Percentiles rank a stretch among this genome's conserved stretches.
Conservation (phyloP, 306 rosid species). For the Alnus glutinosa region DNA sequence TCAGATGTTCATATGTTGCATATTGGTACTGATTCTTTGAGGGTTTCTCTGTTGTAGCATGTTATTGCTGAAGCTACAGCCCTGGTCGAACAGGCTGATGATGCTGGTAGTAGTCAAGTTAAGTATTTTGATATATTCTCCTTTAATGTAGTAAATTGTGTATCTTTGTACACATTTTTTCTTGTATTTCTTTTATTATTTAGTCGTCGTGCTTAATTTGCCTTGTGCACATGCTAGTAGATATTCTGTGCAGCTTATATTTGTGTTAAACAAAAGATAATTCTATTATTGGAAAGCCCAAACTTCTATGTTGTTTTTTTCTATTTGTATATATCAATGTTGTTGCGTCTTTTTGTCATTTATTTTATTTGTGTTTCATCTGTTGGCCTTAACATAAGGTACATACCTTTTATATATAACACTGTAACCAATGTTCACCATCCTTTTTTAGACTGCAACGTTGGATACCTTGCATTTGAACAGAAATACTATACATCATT, state of each 20-base stretch:
- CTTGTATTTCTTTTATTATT: neutral
- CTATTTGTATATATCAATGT: no score
- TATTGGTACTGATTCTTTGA: slow-evolving; percentile 2
- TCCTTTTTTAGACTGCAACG: no score
- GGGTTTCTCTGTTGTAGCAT: slow-evolving; percentile 55
- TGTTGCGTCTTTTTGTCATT: no score
- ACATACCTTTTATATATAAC: no score
- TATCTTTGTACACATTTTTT: slow-evolving; percentile 3
- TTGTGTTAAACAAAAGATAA: neutral
- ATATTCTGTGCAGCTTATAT: neutral
- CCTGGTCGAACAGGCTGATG: slow-evolving; percentile 81
- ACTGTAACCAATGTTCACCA: no score
- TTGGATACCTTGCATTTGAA: no score
- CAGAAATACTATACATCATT: no score
- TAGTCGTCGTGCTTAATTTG: neutral
- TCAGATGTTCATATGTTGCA: neutral
- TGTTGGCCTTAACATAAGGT: no score
- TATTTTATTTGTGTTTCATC: neutral
- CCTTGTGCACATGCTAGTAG: neutral
- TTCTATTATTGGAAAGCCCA: neutral
- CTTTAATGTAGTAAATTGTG: neutral
- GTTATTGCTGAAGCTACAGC: slow-evolving; percentile 69
- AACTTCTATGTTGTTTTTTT: neutral
- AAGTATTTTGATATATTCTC: slow-evolving; percentile 6
- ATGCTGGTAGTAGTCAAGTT: slow-evolving; percentile 65